Conservation (phyloP, 805 yeast species). For the Isabelozyma pseudorhagii region DNA sequence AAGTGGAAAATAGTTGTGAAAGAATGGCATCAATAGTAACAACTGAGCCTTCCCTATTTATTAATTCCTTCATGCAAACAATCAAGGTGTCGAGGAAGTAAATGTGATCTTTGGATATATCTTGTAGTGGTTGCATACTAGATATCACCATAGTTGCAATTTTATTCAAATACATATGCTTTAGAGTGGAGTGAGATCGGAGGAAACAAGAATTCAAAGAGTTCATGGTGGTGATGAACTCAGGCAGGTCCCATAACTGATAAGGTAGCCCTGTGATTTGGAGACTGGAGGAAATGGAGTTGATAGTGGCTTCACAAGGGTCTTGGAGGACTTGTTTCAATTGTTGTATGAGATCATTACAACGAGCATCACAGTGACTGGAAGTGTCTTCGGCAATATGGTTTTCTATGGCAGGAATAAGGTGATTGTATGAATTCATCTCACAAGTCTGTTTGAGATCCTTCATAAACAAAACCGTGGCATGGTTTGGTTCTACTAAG, state of each 20-base stretch:
- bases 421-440: not conserved
- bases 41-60: not conserved
- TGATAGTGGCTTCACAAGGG: not conserved
- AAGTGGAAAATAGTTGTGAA: slow-evolving; percentile 6
- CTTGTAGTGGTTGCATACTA: not conserved
- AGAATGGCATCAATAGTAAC: slow-evolving; percentile 1
- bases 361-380: not conserved
- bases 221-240: not conserved
- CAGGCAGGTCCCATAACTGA: not conserved
- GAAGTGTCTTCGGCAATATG: not conserved
- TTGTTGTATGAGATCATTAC: not conserved
- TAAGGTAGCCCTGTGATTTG: not conserved
- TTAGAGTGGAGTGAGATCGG: not conserved
- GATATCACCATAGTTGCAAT: not conserved
- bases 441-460: not conserved
- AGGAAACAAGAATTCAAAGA: not conserved
- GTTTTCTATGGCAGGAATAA: not conserved
- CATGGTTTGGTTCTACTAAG: not conserved
- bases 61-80: slow-evolving; percentile 1
- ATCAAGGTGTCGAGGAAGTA: slow-evolving; percentile 4
- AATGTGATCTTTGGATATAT: slow-evolving; percentile 2
- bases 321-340: not conserved
- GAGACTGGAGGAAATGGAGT: slow-evolving; percentile 1
- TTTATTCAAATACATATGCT: not conserved
- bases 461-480: not conserved